Evolutionary conservation across 176 grass and related monocot species (phyloP).

Genomic region (Ensete glaucum): DNA sequence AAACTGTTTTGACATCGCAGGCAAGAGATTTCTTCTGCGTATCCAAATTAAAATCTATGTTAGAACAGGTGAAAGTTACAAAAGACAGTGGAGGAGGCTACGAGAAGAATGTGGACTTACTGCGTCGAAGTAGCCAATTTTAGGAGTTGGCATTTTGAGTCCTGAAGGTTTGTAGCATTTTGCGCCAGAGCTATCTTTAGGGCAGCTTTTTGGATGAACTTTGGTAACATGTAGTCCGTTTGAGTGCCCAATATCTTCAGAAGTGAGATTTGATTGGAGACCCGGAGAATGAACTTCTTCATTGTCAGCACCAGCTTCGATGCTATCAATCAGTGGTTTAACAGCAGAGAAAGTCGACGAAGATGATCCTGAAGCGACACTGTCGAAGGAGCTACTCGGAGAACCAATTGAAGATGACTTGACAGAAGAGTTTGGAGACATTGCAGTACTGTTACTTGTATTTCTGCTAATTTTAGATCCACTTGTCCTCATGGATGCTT

Average conservation of each 20-base stretch:
- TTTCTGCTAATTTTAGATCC: slow-evolving; percentile 26
- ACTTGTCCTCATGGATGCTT: slow-evolving; percentile 25
- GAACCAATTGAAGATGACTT: slow-evolving; percentile 35
- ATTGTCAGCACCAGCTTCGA: slow-evolving; percentile 6
- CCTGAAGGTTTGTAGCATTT: slow-evolving; percentile 54
- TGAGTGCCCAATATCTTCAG: neutral
- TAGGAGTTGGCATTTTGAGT: slow-evolving; percentile 54
- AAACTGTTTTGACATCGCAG: slow-evolving; percentile 12
- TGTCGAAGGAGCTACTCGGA: slow-evolving; percentile 67
- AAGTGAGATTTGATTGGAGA: neutral
- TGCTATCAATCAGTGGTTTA: slow-evolving; percentile 28
- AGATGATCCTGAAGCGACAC: slow-evolving; percentile 43
- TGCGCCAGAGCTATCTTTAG: neutral
- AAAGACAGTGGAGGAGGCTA: too few relatives aligned
- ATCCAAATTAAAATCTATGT: slow-evolving; percentile 4
- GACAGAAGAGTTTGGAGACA: neutral
- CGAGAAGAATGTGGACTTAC: slow-evolving; percentile 28
- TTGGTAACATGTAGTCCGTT: neutral
- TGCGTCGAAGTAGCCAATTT: slow-evolving; percentile 82
- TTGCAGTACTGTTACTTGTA: slow-evolving; percentile 1
- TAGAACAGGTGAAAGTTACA: slow-evolving; percentile 12
- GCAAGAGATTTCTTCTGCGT: slow-evolving; percentile 48
- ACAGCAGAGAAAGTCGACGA: slow-evolving; percentile 30
- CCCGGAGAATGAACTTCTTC: neutral
- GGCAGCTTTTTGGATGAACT: neutral